Base-by-base conservation (phyloP, 2,329 filamentous ascomycete species). In the Rhexocercosporidium sp. region DNA sequence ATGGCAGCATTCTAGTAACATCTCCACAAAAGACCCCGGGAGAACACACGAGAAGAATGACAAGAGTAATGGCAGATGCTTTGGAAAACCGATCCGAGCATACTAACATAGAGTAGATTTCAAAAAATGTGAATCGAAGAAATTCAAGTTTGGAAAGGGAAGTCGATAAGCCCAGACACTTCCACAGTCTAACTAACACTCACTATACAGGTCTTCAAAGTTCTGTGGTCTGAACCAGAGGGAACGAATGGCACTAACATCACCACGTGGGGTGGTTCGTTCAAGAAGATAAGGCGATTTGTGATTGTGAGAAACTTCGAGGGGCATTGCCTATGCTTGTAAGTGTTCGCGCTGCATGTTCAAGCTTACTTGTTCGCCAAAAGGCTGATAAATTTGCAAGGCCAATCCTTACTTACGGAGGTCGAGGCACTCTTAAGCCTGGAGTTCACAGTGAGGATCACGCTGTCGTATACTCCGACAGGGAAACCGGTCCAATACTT, bases 291-390 rank as follows among this genome's bases (percentile, higher is more conserved):
- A 11, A 68, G 72, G 31, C 72, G 71, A 0, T 74, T 74, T 60
- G 62, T 71, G 1, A 63, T 74, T 27, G 46, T 67, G 0, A 60
- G 59, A 18, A 8, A 3, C 2, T 27, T 53, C 1, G 22, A 25
- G 0, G 71, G 72, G 0, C 69, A 70, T 44, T 68, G 59, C n/a
- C 39, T 66, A 22, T 74, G 72, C 64, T 34, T 74, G 73, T 74
- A 65, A 51, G 71, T 70, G 34, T 31, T 31, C 29, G 29, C 29
- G 29, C 29, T 5, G 29, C 29, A 31, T 31, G 4, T 9, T 9
- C 29, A 31, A 31, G 29, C 29, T 5, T 31, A 9, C 29, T 31
- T 31, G 29, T 9, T 5, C 29, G 4, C 9, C 29, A 31, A 4
- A 5, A 31, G 34, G 8, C 14, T 53, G 20, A 34, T 25, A 4